Evolutionary conservation across 352 stramenopile genomes (phyloP), one percentile per base, ranked within the genome.

Genomic region (Phytophthora tentaculata): DNA sequence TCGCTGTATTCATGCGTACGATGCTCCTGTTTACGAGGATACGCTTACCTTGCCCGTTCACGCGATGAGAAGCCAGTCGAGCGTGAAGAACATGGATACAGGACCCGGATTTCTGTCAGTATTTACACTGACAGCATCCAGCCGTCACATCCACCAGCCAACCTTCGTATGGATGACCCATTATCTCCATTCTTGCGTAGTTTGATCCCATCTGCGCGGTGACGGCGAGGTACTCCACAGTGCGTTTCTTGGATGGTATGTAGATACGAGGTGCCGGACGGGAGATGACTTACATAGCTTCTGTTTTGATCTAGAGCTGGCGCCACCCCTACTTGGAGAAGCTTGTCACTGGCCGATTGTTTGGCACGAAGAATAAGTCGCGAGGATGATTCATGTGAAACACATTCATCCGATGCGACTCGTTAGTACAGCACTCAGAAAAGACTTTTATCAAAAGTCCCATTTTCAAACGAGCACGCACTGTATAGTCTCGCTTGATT

Each of bases 401-500:
- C 5, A 14, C 39, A 16, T 19, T 22, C 17, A 14, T 45, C 13
- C 39, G 39, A 20, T n/a, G 14, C 5, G 1, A n/a, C 39, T 45
- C 39, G 2, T 45, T 20, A 9, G 5, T 16, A 20, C 39, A 45
- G 16, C 39, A 45, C 39, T 45, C 39, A 10, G 39, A 22, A 5
- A 45, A 3, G 14, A 45, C 39, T 14, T 10, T 45, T 7, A 45
- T 19, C 39, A 45, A 45, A 22, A 45, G 8, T 19, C 59, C 56
- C 45, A 70, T 61, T 23, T 67, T 70, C 6, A 57, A 19, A 7
- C 67, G 28, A 17, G 24, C 14, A 3, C 37, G 24, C n/a, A 64
- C 19, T 5, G 56, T 67, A 43, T 75, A 68, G 20, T 64, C 56
- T 1, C 41, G 16, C 49, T 75, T 76, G 23, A 76, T 45, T 10